phyloP scores from a whole-genome alignment of 805 yeast genomes.

The Candida odintsovae region DNA sequence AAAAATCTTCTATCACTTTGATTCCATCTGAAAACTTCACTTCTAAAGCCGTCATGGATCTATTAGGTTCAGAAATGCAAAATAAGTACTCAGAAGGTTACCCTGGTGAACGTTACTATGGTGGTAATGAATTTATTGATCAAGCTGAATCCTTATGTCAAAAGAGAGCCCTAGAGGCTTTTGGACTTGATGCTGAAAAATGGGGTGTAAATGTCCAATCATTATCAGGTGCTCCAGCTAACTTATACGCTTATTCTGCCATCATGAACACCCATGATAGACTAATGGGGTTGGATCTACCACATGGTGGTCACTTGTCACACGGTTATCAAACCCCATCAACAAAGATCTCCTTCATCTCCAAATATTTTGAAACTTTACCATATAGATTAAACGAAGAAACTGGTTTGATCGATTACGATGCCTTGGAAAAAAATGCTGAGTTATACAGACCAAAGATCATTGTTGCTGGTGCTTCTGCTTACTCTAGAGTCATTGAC shows the following conservation, averaged over 20 bases:
- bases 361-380: slow-evolving; percentile 97
- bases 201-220: slow-evolving; percentile 99
- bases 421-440: slow-evolving; percentile 88
- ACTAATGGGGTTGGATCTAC: slow-evolving; percentile 95
- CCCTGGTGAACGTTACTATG: slow-evolving; percentile 98
- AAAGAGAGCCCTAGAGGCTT: slow-evolving; percentile 89
- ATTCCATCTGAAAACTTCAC: slow-evolving; percentile 98
- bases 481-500: slow-evolving; percentile 94
- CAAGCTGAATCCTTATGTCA: slow-evolving; percentile 90
- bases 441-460: slow-evolving; percentile 91
- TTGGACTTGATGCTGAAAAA: slow-evolving; percentile 66
- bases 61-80: slow-evolving; percentile 95
- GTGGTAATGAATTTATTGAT: slow-evolving; percentile 97
- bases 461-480: slow-evolving; percentile 96
- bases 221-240: slow-evolving; percentile 96
- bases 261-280: slow-evolving; percentile 93
- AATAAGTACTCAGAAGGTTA: slow-evolving; percentile 99
- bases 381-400: slow-evolving; percentile 91
- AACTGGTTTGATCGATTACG: slow-evolving; percentile 96
- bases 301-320: slow-evolving; percentile 98
- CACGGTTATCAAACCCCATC: slow-evolving; percentile 97
- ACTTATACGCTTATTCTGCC: slow-evolving; percentile 94
- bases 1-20: slow-evolving; percentile 86
- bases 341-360: slow-evolving; percentile 90
- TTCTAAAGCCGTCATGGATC: slow-evolving; percentile 91